These are phyloP conservation scores for Carpinus viminea DNA, from an alignment of 306 rosid genomes.

Conservation along the genomic window DNA sequence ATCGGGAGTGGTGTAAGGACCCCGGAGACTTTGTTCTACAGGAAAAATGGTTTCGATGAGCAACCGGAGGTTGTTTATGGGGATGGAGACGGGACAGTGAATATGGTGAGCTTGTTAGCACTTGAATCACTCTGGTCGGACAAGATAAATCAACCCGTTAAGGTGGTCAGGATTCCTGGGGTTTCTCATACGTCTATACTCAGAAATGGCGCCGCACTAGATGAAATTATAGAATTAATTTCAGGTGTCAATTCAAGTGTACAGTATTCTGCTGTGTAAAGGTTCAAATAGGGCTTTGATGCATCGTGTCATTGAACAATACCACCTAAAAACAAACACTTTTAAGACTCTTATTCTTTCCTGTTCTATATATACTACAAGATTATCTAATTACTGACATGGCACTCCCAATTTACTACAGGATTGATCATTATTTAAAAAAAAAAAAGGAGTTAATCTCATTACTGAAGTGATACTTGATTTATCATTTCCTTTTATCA, in stretches of 20 bases:
- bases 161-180: conserved; percentile 48
- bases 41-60: conserved; percentile 57
- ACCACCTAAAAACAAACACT: not conserved
- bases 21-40: conserved; percentile 58
- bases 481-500: no score
- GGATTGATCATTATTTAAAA: no score
- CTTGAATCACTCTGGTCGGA: conserved; percentile 55
- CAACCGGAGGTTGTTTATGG: conserved; percentile 59
- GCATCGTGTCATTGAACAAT: not conserved
- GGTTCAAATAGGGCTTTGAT: conserved; percentile 12
- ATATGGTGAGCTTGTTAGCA: conserved; percentile 69
- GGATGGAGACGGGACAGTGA: conserved; percentile 95
- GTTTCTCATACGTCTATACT: conserved; percentile 63
- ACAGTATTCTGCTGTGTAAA: conserved; percentile 12
- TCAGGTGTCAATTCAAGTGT: conserved; percentile 41
- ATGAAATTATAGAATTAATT: conserved; percentile 44
- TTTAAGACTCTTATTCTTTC: not conserved
- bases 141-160: conserved; percentile 51
- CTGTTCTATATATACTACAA: not conserved
- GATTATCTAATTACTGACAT: no score
- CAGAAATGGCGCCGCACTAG: conserved; percentile 55
- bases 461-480: no score
- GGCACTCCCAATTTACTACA: no score
- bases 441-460: no score
- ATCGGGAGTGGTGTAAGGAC: conserved; percentile 65